Evolutionary conservation across 2,329 filamentous ascomycete species (phyloP).

Genomic region (Trichoderma hamatum): DNA sequence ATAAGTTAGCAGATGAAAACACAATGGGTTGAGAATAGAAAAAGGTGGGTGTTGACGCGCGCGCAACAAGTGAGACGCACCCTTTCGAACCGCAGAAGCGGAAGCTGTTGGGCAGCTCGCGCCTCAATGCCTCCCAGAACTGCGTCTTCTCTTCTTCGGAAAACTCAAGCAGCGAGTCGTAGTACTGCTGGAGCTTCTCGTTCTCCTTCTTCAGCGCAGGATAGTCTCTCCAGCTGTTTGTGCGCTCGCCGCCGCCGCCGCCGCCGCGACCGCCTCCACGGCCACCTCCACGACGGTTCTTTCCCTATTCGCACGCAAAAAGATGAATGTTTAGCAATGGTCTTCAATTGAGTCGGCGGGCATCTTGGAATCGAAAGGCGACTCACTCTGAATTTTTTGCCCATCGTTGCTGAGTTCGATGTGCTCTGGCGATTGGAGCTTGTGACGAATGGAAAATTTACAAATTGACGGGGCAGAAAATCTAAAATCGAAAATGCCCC

Average conservation of each 20-base stretch:
- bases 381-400: constrained; percentile 44
- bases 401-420: constrained; percentile 38
- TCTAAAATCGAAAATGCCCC: constrained; percentile 18
- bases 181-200: constrained; percentile 82
- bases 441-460: constrained; percentile 23
- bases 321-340: neutral
- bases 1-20: constrained; percentile 14
- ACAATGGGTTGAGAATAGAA: neutral
- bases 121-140: constrained; percentile 83
- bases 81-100: constrained; percentile 95
- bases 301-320: constrained; percentile 36
- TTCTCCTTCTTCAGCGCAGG: constrained; percentile 70
- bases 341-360: neutral
- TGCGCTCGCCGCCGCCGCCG: constrained; percentile 31
- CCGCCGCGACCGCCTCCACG: constrained; percentile 41
- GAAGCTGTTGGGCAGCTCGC: constrained; percentile 95
- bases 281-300: constrained; percentile 41
- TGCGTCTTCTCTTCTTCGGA: constrained; percentile 74
- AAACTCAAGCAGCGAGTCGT: constrained; percentile 76
- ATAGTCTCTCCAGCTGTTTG: constrained; percentile 42
- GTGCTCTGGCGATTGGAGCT: constrained; percentile 11
- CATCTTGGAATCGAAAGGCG: neutral
- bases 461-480: constrained; percentile 26
- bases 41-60: neutral
- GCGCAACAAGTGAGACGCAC: constrained; percentile 47